Conservation (phyloP, 139 green algal species). For the Raphidocelis subcapitata region DNA sequence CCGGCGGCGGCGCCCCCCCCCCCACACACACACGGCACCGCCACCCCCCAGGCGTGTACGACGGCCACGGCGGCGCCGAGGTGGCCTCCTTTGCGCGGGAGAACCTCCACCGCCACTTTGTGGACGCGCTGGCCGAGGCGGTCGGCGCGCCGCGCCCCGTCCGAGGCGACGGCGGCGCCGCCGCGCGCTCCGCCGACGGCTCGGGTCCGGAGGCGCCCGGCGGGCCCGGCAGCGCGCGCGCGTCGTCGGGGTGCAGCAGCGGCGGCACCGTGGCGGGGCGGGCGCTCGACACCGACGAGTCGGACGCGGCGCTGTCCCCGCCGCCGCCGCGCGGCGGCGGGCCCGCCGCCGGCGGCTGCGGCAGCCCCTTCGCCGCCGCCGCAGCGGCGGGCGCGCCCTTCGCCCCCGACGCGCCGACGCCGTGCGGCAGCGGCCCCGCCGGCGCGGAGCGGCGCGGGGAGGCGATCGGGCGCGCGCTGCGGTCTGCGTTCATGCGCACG, state of each 20-base stretch:
- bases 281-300: neutral
- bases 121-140: neutral
- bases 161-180: neutral
- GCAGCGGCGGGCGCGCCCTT: neutral
- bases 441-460: constrained; percentile 12
- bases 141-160: neutral
- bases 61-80: constrained; percentile 47
- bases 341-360: too few species aligned
- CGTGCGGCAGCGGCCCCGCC: neutral
- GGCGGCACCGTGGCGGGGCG: neutral
- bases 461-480: constrained; percentile 21
- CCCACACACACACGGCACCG: neutral
- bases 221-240: neutral
- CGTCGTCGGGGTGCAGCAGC: too few species aligned
- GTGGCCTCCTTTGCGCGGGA: neutral
- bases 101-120: constrained; percentile 44
- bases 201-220: neutral
- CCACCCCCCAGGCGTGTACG: constrained; percentile 72
- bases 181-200: neutral
- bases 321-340: too few species aligned
- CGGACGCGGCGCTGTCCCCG: neutral
- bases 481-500: constrained; percentile 29
- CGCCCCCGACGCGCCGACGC: neutral
- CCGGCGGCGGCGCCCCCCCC: neutral
- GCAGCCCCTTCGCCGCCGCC: too few species aligned